These are phyloP conservation scores for Omphalea diandra DNA, from an alignment of 441 rosid species.

Conservation along the genomic window DNA sequence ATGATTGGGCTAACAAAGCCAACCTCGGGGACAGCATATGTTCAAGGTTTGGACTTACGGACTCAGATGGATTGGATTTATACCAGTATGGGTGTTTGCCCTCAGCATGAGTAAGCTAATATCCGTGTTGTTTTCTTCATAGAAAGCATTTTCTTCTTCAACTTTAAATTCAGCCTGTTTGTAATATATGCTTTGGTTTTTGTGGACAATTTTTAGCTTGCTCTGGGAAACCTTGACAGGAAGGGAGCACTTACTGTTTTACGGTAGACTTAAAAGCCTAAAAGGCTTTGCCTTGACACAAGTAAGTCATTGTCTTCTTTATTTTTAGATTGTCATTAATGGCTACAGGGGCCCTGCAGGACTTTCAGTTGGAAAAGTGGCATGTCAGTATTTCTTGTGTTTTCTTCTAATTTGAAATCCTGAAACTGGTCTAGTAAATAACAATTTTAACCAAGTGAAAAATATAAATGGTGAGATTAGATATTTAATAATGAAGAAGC, in stretches of 20 bases:
- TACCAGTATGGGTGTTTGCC: constrained; percentile 94
- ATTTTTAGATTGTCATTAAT: neutral
- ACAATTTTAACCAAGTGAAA: neutral
- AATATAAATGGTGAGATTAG: neutral
- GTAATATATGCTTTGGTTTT: neutral
- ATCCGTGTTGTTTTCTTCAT: constrained; percentile 5
- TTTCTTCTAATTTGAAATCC: neutral
- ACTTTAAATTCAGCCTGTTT: neutral
- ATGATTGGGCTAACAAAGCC: constrained; percentile 94
- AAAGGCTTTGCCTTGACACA: constrained; percentile 61
- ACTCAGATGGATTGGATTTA: constrained; percentile 77
- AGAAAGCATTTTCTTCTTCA: constrained; percentile 7
- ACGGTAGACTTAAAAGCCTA: constrained; percentile 88
- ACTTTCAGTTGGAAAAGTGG: constrained; percentile 3
- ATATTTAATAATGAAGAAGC: neutral
- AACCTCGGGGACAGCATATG: constrained; percentile 75
- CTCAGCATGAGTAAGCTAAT: constrained; percentile 81
- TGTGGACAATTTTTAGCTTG: constrained; percentile 44
- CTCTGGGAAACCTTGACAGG: constrained; percentile 96
- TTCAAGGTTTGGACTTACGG: constrained; percentile 69
- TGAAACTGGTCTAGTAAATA: neutral
- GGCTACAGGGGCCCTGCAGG: constrained; percentile 10
- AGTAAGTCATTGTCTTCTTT: constrained; percentile 38
- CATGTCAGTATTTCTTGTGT: neutral
- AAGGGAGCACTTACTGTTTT: constrained; percentile 89